Base-by-base conservation (phyloP, 768 basidiomycete species). In the Guyanaporus albipodus region DNA sequence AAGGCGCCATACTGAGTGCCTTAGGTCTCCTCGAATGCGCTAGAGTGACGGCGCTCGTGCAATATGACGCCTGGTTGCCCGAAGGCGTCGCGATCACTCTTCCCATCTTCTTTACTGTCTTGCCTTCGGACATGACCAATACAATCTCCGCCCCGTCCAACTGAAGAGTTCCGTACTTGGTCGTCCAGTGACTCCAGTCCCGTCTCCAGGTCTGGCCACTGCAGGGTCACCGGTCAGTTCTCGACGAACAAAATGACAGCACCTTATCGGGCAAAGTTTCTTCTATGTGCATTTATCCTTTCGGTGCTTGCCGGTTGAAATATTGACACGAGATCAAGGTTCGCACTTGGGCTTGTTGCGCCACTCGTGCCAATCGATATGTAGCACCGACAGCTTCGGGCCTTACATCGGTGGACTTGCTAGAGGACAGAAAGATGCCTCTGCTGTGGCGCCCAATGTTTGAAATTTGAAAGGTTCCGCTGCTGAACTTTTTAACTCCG, bases 1-100 rank as follows among this genome's bases (percentile, higher is more conserved):
- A 38, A 22, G 28, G 18, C n/a, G 24, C n/a, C 31, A 24, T 18
- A 8, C 21, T 22, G 2, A 15, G 24, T n/a, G n/a, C n/a, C n/a
- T n/a, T n/a, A n/a, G n/a, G n/a, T n/a, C n/a, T n/a, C n/a, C n/a
- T n/a, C n/a, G n/a, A n/a, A n/a, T n/a, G n/a, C n/a, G n/a, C n/a
- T n/a, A n/a, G n/a, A n/a, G n/a, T n/a, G n/a, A n/a, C n/a, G 26
- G 49, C 36, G 38, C 21, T 23, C 17, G 27, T 23, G 34, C 48
- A 43, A 42, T 19, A 18, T 14, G 47, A 27, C 36, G 32, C 38
- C 32, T 27, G 32, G 28, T 41, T 32, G 48, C 28, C 60, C 61
- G 54, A 49, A 50, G 46, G 46, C 22, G 32, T 54, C 54, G 58
- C 55, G 40, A 60, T 57, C 46, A 34, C 14, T 35, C 42, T 32